Percentiles rank a stretch among this genome's conserved stretches.
Conservation (phyloP, 2,329 filamentous ascomycete genomes). For the Berkeleyomyces basicola region DNA sequence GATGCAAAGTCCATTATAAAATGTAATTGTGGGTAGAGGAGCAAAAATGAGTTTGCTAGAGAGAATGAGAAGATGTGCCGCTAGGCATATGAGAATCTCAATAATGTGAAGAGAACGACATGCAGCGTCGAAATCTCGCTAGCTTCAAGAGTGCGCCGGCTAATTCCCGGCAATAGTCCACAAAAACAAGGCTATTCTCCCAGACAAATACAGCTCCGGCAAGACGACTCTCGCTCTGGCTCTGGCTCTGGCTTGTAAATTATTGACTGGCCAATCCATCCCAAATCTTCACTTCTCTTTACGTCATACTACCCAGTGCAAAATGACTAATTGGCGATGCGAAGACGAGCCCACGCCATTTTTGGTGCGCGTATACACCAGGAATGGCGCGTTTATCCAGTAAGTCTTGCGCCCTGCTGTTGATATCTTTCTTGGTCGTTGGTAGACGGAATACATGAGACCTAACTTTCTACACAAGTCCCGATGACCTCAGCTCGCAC, state of each 20-base stretch:
- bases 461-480: conserved; percentile 27
- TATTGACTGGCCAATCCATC: not conserved
- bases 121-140: not conserved
- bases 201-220: not conserved
- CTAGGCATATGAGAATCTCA: no score
- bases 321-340: conserved; percentile 6
- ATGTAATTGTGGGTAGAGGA: not conserved
- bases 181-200: not conserved
- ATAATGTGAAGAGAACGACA: not conserved
- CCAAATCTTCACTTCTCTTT: not conserved
- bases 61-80: no score
- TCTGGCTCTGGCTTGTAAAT: not conserved
- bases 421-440: not conserved
- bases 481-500: conserved; percentile 50
- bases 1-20: conserved; percentile 80
- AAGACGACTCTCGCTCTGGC: no score
- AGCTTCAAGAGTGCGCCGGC: not conserved
- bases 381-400: conserved; percentile 56
- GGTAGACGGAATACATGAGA: not conserved
- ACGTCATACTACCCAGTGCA: conserved; percentile 15
- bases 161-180: not conserved
- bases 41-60: not conserved
- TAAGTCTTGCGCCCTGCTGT: conserved; percentile 19
- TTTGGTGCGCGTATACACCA: conserved; percentile 72
- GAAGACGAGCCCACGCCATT: conserved; percentile 49